These are phyloP conservation scores for Diplocarpon mali DNA, from an alignment of 2,329 filamentous ascomycete genomes.

Conservation along the genomic window DNA sequence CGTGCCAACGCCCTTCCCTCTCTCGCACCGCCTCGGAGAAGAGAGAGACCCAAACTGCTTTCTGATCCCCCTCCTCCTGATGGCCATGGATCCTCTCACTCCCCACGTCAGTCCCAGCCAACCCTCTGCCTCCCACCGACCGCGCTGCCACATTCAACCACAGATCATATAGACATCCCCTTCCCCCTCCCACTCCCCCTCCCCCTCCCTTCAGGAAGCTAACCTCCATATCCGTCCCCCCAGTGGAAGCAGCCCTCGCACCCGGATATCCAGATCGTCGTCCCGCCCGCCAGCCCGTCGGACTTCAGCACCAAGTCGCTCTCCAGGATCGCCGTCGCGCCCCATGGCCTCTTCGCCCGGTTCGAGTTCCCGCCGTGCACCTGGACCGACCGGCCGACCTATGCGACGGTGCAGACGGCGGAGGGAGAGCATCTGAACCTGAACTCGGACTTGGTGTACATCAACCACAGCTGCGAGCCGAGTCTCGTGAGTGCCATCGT, in stretches of 20 bases:
- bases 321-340: constrained; percentile 42
- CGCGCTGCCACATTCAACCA: too few relatives aligned
- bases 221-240: too few relatives aligned
- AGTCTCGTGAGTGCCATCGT: constrained; percentile 41
- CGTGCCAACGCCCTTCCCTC: too few relatives aligned
- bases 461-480: constrained; percentile 58
- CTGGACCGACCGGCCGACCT: constrained; percentile 43
- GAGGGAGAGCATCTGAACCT: constrained; percentile 46
- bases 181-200: too few relatives aligned
- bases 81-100: too few relatives aligned
- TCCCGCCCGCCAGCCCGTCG: constrained; percentile 32
- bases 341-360: constrained; percentile 56
- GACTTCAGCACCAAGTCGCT: constrained; percentile 48
- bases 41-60: too few relatives aligned
- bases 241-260: constrained; percentile 49
- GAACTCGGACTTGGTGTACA: constrained; percentile 56
- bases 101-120: too few relatives aligned
- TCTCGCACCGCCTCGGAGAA: too few relatives aligned
- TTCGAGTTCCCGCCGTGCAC: constrained; percentile 54
- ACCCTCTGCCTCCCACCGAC: too few relatives aligned
- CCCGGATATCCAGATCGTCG: constrained; percentile 44
- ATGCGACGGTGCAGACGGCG: constrained; percentile 53
- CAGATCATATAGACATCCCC: too few relatives aligned
- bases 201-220: too few relatives aligned
- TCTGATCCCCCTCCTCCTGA: too few relatives aligned